Evolutionary conservation across 73 alveolate species (phyloP).

Genomic region (Paramecium biaurelia): DNA sequence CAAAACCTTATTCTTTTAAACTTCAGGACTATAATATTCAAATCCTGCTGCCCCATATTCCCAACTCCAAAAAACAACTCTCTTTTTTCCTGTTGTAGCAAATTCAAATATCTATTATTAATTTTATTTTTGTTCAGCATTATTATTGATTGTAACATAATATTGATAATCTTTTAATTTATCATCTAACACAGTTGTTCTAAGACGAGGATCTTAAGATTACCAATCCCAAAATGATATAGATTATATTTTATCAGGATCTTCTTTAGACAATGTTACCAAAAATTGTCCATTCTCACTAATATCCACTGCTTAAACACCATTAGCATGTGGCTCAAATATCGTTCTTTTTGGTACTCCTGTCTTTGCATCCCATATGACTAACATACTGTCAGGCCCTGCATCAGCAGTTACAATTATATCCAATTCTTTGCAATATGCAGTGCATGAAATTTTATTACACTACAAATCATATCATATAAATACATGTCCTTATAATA

Average conservation of each 20-base stretch:
- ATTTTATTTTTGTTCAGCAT: not conserved
- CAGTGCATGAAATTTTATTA: slow-evolving; percentile 89
- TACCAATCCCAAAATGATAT: slow-evolving; percentile 71
- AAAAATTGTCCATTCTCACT: slow-evolving; percentile 55
- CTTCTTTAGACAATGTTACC: slow-evolving; percentile 62
- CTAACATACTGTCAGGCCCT: slow-evolving; percentile 95
- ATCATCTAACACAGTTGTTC: slow-evolving; percentile 10
- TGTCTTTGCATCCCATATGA: slow-evolving; percentile 96
- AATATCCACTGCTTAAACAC: slow-evolving; percentile 89
- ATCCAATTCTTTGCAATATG: slow-evolving; percentile 87
- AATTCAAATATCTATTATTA: slow-evolving; percentile 58
- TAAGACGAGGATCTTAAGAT: not conserved
- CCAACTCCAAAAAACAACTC: slow-evolving; percentile 84
- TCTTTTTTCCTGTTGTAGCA: slow-evolving; percentile 78
- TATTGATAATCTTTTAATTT: slow-evolving; percentile 28
- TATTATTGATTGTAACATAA: slow-evolving; percentile 27
- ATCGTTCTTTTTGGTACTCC: slow-evolving; percentile 95
- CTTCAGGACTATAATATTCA: slow-evolving; percentile 77
- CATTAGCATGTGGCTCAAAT: slow-evolving; percentile 95
- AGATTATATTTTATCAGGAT: not conserved
- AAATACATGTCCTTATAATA: slow-evolving; percentile 94
- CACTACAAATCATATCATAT: slow-evolving; percentile 51
- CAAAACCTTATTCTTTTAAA: slow-evolving; percentile 71
- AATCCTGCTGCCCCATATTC: slow-evolving; percentile 71
- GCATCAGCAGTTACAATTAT: slow-evolving; percentile 97